phyloP scores from a whole-genome alignment of 768 basidiomycete species.

The Mycena galericulata region DNA sequence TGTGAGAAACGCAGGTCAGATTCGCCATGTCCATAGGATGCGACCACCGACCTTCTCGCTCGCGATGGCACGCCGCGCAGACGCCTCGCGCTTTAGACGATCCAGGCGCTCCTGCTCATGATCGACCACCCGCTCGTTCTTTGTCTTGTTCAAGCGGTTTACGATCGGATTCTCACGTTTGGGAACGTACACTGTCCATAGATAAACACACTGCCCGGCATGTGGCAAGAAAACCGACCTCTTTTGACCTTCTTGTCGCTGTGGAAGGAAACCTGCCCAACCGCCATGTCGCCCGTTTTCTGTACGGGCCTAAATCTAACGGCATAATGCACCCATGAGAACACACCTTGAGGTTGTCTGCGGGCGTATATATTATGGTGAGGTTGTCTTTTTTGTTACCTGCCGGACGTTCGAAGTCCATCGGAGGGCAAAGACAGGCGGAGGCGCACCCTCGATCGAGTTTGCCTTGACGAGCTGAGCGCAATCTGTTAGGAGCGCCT shows the following conservation, averaged over 20 bases:
- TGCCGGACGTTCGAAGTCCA: conserved; percentile 42
- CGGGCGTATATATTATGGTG: conserved; percentile 95
- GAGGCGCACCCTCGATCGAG: conserved; percentile 85
- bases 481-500: conserved; percentile 82
- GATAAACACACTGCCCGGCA: background rate
- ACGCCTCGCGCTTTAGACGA: conserved; percentile 81
- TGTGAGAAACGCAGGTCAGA: conserved; percentile 42
- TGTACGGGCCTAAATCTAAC: conserved; percentile 43
- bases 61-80: conserved; percentile 69
- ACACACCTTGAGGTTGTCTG: conserved; percentile 88
- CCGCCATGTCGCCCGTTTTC: conserved; percentile 99
- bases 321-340: background rate
- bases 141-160: conserved; percentile 95
- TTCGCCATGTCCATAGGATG: background rate
- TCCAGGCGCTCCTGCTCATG: conserved; percentile 92
- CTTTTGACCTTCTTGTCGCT: conserved; percentile 90
- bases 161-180: conserved; percentile 91
- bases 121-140: conserved; percentile 84
- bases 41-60: conserved; percentile 69
- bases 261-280: conserved; percentile 96
- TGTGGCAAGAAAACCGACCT: conserved; percentile 56
- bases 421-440: background rate
- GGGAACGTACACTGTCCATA: conserved; percentile 72
- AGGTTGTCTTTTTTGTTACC: conserved; percentile 97
- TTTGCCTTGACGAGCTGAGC: conserved; percentile 98